Evolutionary conservation across 2,329 filamentous ascomycete genomes (phyloP).

Genomic region (Diaporthe sp.): DNA sequence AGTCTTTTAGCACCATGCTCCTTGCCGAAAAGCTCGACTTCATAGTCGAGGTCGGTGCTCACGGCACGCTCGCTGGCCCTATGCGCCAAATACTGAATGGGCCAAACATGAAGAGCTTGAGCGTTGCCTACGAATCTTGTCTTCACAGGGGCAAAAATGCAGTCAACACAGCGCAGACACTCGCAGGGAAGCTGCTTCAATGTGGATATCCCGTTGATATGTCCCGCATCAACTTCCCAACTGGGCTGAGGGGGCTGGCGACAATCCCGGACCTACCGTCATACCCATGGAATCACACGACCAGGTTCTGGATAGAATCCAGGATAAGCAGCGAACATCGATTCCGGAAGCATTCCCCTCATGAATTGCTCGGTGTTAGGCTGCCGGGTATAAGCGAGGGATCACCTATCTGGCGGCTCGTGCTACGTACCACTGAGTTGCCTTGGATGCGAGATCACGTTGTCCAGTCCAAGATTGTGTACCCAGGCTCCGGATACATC

Average conservation of each 20-base stretch:
- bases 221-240: constrained; percentile 46
- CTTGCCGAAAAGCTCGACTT: constrained; percentile 37
- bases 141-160: neutral
- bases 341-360: constrained; percentile 51
- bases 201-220: neutral
- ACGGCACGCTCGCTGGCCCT: constrained; percentile 47
- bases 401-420: constrained; percentile 50
- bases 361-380: constrained; percentile 55
- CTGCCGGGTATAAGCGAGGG: constrained; percentile 48
- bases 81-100: constrained; percentile 45
- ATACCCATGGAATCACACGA: constrained; percentile 62
- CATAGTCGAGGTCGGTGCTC: constrained; percentile 48
- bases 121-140: neutral
- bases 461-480: constrained; percentile 3
- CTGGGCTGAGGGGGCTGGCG: constrained; percentile 41
- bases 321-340: constrained; percentile 52
- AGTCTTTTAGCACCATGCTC: neutral
- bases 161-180: neutral
- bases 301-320: constrained; percentile 55
- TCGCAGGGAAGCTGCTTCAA: neutral
- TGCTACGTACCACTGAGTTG: constrained; percentile 44
- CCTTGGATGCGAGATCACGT: constrained; percentile 32
- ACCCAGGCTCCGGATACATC: constrained; percentile 18
- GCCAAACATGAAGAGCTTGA: neutral
- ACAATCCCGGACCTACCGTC: constrained; percentile 54